Base-by-base conservation (phyloP, 805 yeast genomes). In the Cyberlindnera maritima region DNA sequence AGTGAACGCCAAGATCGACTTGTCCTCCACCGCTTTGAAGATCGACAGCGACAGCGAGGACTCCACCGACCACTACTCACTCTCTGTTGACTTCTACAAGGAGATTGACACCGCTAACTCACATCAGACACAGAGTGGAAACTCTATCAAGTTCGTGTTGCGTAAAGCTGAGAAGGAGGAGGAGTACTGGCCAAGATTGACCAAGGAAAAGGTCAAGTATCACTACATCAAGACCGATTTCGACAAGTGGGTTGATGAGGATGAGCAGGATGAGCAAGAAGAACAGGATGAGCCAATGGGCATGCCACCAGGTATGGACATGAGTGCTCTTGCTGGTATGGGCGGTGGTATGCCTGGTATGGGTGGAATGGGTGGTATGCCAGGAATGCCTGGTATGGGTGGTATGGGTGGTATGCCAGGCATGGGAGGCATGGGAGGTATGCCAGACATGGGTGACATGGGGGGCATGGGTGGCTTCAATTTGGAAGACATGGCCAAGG, bases 221-320 rank as follows among this genome's bases (percentile, higher is more conserved):
- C 88, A 83, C 55, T 88, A 79, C 68, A 79, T 92, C 64, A 87
- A 88, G 74, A 92, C 99, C 13, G 98, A 92, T 64, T 92, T 92
- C 63, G 96, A 91, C 72, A 88, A 84, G 68, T 92, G 99, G 99
- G 96, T 88, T 35, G 99, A 92, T 64, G 98, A 92, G 72, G 99
- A 92, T 64, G 99, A 92, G 70, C 99, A 92, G 70, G 76, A 70
- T 29, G 70, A 61, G 36, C 72, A 67, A 23, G 64, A 55, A 6
- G 57, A 58, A 26, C 72, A 66, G 36, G 64, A 55, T 29, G 70
- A 63, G n/a, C n/a, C n/a, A 21, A 6, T 21, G 25, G 25, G 25
- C 41, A 57, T 62, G 53, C 63, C 36, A 70, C 67, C 19, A 59
- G 71, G 64, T 41, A 56, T 62, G 36, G 57, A 52, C 50, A 47